Evolutionary conservation across 352 stramenopile genomes (phyloP), one percentile per base, ranked within the genome.

Genomic region (Elongisporangium undulatum): DNA sequence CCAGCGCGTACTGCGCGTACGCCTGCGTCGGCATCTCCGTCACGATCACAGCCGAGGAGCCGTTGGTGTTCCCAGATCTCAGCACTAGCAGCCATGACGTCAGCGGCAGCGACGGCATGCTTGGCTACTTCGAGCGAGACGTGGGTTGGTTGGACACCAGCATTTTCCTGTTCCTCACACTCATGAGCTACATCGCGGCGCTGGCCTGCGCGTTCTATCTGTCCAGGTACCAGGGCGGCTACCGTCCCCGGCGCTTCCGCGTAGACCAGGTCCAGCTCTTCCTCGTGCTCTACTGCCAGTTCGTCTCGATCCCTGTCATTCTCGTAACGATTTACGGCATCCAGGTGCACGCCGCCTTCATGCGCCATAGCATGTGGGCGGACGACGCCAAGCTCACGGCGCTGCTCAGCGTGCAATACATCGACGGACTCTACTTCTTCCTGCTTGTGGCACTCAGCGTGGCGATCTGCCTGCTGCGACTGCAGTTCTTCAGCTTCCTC

Each of bases 401-500:
- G 1, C 34, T 84, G 2, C 58, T 89, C 1, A 73, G 76, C 10
- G 60, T 72, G 15, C 62, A 60, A 2, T 77, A 77, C 56, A 29
- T 82, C 34, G 70, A 81, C 24, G 56, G 55, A 9, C 64, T 89
- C 20, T 72, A 80, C 34, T 75, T 87, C 56, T 69, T 82, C 5
- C 55, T 83, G 49, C 62, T 85, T 15, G 22, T 87, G 20, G 56
- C 66, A 29, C 66, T 68, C 26, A 71, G 59, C 15, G 53, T 80
- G 12, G 77, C 68, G 8, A 71, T 73, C 2, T 72, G 69, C n/a
- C 51, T 86, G 41, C 51, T 87, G 21, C 72, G 77, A 2, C 57
- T 87, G 7, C 79, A 89, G 62, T 87, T 85, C 51, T 64, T 66
- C 22, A 87, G 86, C 56, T 85, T 74, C 23, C 52, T 66, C 4